These are phyloP conservation scores for Coemansia aciculifera DNA, from an alignment of 192 early-diverging fungal species.

Conservation along the genomic window DNA sequence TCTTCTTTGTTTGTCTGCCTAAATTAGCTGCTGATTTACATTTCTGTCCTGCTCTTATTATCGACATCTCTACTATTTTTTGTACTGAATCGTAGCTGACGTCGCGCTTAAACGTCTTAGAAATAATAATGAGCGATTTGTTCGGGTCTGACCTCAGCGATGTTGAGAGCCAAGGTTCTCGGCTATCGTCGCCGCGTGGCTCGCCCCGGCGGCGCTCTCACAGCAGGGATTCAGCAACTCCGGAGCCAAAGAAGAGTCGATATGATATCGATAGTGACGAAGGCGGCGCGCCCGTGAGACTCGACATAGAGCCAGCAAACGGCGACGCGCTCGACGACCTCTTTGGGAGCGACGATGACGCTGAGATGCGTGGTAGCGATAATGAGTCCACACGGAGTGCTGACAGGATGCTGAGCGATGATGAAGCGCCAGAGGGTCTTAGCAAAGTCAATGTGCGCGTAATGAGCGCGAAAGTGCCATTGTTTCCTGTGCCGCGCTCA, in stretches of 20 bases:
- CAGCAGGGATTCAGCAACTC: conserved; percentile 22
- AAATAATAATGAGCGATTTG: conserved; percentile 42
- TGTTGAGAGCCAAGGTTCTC: conserved; percentile 12
- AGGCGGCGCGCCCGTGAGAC: neutral
- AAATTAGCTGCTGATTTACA: neutral
- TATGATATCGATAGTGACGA: conserved; percentile 36
- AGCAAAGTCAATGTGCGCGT: conserved; percentile 22
- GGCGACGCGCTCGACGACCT: conserved; percentile 17
- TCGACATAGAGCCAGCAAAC: neutral
- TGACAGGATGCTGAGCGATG: conserved; percentile 3
- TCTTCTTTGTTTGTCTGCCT: neutral
- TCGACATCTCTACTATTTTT: neutral
- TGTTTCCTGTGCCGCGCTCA: conserved; percentile 35
- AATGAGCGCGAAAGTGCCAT: conserved; percentile 37
- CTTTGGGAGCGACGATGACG: conserved; percentile 31
- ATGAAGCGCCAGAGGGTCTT: conserved; percentile 10
- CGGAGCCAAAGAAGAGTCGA: conserved; percentile 21
- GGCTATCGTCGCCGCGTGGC: conserved; percentile 7
- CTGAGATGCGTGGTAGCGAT: conserved; percentile 3
- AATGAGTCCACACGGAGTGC: neutral
- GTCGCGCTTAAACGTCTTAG: neutral
- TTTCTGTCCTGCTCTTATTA: neutral
- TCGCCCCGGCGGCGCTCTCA: neutral
- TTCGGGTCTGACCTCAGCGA: conserved; percentile 54
- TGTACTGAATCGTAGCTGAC: neutral